phyloP scores from a whole-genome alignment of 1,284 basidiomycete genomes.

The Taiwanofungus camphoratus region DNA sequence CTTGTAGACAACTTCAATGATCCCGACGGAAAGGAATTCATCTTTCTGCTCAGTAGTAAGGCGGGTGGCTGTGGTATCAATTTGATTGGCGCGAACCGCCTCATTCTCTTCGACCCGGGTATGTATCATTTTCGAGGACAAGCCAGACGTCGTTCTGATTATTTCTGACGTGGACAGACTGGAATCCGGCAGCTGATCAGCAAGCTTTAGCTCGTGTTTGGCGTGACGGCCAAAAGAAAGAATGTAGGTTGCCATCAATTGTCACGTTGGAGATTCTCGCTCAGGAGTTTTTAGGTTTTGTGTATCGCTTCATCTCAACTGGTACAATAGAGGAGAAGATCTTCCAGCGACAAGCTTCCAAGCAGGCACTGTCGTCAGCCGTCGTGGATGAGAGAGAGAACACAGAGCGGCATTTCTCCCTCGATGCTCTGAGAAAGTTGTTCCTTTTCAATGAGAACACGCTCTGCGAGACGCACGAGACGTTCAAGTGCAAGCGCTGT shows the following conservation, averaged over 20 bases:
- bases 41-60: constrained; percentile 95
- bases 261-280: not conserved
- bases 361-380: constrained; percentile 94
- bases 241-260: constrained; percentile 57
- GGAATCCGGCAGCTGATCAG: constrained; percentile 98
- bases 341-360: constrained; percentile 92
- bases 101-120: constrained; percentile 97
- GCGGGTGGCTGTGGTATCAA: constrained; percentile 99
- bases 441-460: constrained; percentile 92
- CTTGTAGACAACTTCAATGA: constrained; percentile 98
- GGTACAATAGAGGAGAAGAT: constrained; percentile 99
- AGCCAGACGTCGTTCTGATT: not conserved
- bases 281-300: constrained; percentile 68
- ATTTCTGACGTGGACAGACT: constrained; percentile 50
- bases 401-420: constrained; percentile 91
- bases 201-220: constrained; percentile 98
- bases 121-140: constrained; percentile 16
- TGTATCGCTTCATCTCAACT: constrained; percentile 96
- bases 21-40: constrained; percentile 90
- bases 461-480: constrained; percentile 92
- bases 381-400: constrained; percentile 98
- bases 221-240: constrained; percentile 99
- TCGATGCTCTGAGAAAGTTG: constrained; percentile 85
- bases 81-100: constrained; percentile 92
- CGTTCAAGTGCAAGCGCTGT: constrained; percentile 97